Evolutionary conservation across 2,329 filamentous ascomycete genomes (phyloP).

Genomic region (Lecanosticta acicola): DNA sequence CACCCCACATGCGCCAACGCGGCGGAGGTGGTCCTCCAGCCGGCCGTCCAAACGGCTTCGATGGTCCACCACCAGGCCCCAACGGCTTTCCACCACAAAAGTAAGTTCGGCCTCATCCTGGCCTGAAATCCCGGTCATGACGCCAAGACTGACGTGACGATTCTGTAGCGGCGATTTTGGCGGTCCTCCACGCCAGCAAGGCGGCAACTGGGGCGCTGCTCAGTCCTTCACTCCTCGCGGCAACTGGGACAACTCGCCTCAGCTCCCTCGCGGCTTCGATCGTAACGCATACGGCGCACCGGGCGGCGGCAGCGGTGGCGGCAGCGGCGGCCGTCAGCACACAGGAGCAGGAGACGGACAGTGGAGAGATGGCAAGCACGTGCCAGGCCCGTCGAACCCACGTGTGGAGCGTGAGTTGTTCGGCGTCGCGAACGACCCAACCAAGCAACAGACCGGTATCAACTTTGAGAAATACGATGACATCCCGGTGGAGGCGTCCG

Average conservation of each 20-base stretch:
- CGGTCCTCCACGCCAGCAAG: slow-evolving; percentile 16
- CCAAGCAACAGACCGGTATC: slow-evolving; percentile 96
- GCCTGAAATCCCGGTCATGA: not conserved
- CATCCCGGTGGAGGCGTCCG: slow-evolving; percentile 95
- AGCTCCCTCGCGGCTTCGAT: slow-evolving; percentile 48
- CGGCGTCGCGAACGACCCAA: slow-evolving; percentile 80
- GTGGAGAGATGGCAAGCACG: slow-evolving; percentile 96
- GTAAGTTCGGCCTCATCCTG: slow-evolving; percentile 19
- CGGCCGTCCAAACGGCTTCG: slow-evolving; percentile 38
- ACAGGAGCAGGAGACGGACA: slow-evolving; percentile 89
- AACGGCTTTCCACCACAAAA: slow-evolving; percentile 34
- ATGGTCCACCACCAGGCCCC: slow-evolving; percentile 35
- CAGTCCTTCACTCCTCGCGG: slow-evolving; percentile 52
- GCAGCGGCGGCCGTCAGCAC: slow-evolving; percentile 50
- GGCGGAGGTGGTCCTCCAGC: slow-evolving; percentile 36
- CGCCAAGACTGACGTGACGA: slow-evolving; percentile 19
- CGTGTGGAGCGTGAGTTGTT: slow-evolving; percentile 94
- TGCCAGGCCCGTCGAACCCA: slow-evolving; percentile 80
- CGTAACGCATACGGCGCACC: slow-evolving; percentile 58
- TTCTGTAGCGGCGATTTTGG: slow-evolving; percentile 45
- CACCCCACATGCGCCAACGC: slow-evolving; percentile 67
- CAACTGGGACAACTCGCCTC: slow-evolving; percentile 39
- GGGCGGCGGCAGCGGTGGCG: slow-evolving; percentile 36
- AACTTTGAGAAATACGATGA: slow-evolving; percentile 99
- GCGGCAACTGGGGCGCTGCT: slow-evolving; percentile 47